phyloP scores from a whole-genome alignment of 2,329 filamentous ascomycete species.

The Canariomyces notabilis region DNA sequence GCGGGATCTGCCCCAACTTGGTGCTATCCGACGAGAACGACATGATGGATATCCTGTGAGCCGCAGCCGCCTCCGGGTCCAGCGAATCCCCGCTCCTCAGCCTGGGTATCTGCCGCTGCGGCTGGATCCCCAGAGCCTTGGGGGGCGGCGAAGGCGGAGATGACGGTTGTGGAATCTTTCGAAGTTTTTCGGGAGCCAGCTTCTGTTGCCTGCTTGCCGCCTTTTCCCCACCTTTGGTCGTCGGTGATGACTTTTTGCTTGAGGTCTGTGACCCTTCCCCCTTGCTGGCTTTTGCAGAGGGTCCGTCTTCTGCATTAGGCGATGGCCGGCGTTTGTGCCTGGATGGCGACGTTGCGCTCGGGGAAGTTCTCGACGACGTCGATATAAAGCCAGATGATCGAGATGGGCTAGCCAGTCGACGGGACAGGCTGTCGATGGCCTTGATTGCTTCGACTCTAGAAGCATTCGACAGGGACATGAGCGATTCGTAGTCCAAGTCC shows the following conservation, averaged over 20 bases:
- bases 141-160: neutral
- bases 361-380: conserved; percentile 12
- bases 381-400: conserved; percentile 18
- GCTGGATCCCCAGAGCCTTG: neutral
- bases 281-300: conserved; percentile 1
- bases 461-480: conserved; percentile 43
- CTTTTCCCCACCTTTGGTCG: conserved; percentile 1
- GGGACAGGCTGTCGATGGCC: conserved; percentile 45
- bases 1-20: conserved; percentile 33
- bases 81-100: neutral
- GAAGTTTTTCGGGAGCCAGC: neutral
- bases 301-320: neutral
- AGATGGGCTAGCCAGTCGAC: conserved; percentile 26
- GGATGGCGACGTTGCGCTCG: conserved; percentile 9
- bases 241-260: neutral
- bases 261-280: neutral
- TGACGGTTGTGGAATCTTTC: neutral
- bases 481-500: conserved; percentile 41
- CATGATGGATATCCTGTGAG: conserved; percentile 29
- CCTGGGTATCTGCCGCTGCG: neutral
- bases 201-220: neutral
- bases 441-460: conserved; percentile 45
- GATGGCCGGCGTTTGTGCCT: conserved; percentile 7
- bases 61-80: conserved; percentile 1
- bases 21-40: conserved; percentile 32